phyloP scores from a whole-genome alignment of 768 basidiomycete genomes.

The Pisolithus marmoratus region DNA sequence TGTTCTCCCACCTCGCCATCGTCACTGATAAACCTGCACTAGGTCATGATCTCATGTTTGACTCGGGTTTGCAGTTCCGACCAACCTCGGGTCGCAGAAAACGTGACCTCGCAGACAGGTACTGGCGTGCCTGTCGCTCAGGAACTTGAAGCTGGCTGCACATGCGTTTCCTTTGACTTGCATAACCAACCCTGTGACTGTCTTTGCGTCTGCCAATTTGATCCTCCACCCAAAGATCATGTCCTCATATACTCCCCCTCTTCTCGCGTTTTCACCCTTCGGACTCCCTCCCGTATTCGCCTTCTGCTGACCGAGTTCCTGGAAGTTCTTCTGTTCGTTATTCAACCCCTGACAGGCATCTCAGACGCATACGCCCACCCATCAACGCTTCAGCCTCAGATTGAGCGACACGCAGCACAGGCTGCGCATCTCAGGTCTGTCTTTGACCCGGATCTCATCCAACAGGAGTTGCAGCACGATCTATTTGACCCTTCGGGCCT shows the following conservation, averaged over 20 bases:
- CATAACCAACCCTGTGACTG: slow-evolving; percentile 49
- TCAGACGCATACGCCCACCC: slow-evolving; percentile 58
- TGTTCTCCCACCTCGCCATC: background rate
- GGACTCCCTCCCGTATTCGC: slow-evolving; percentile 68
- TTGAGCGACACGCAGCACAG: slow-evolving; percentile 57
- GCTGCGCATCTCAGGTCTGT: slow-evolving; percentile 63
- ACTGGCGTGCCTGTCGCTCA: slow-evolving; percentile 79
- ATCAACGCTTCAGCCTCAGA: slow-evolving; percentile 52
- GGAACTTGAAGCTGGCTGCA: slow-evolving; percentile 79
- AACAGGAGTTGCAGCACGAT: slow-evolving; percentile 72
- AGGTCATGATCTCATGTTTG: slow-evolving; percentile 91
- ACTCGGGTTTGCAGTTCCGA: slow-evolving; percentile 76
- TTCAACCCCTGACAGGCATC: slow-evolving; percentile 67
- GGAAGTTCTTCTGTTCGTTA: slow-evolving; percentile 77
- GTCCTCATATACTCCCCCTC: slow-evolving; percentile 41
- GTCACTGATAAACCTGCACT: slow-evolving; percentile 7
- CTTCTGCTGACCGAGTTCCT: slow-evolving; percentile 70
- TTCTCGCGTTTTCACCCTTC: slow-evolving; percentile 47
- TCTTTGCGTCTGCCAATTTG: slow-evolving; percentile 49
- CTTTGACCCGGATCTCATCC: slow-evolving; percentile 78
- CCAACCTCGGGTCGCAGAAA: slow-evolving; percentile 73
- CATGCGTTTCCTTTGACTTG: slow-evolving; percentile 71
- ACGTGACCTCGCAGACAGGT: slow-evolving; percentile 65
- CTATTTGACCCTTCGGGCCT: slow-evolving; percentile 76
- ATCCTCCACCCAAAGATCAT: slow-evolving; percentile 36